Conservation (phyloP, 2,329 filamentous ascomycete species). For the Metarhizium humberi region DNA sequence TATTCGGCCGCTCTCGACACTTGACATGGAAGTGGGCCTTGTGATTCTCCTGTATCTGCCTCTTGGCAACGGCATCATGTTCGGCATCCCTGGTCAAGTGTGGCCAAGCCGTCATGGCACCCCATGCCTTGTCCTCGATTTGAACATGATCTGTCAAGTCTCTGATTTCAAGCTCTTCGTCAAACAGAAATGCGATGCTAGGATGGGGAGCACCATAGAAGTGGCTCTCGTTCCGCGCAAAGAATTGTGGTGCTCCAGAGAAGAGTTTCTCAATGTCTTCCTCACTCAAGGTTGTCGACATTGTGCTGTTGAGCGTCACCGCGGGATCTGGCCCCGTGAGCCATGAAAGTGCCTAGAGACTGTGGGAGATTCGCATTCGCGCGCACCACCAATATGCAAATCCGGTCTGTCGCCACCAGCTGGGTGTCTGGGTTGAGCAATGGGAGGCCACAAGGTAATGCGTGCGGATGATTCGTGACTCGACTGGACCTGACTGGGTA, state of each 20-base stretch:
- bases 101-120: slow-evolving; percentile 52
- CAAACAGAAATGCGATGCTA: slow-evolving; percentile 58
- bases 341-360: slow-evolving; percentile 1
- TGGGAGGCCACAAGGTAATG: neutral
- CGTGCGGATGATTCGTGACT: neutral
- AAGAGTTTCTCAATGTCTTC: slow-evolving; percentile 60
- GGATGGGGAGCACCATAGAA: slow-evolving; percentile 52
- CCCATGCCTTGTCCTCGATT: slow-evolving; percentile 55
- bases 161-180: slow-evolving; percentile 49
- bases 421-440: neutral
- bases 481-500: neutral
- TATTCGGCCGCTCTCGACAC: slow-evolving; percentile 56
- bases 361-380: neutral
- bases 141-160: slow-evolving; percentile 57
- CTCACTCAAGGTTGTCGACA: slow-evolving; percentile 45
- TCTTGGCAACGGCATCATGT: slow-evolving; percentile 33
- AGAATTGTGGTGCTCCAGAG: slow-evolving; percentile 67
- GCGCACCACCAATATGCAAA: neutral
- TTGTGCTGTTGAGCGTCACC: slow-evolving; percentile 44
- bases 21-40: slow-evolving; percentile 50
- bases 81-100: slow-evolving; percentile 46
- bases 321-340: slow-evolving; percentile 16
- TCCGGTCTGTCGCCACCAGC: neutral
- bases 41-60: slow-evolving; percentile 32
- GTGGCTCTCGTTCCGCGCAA: slow-evolving; percentile 50